These are phyloP conservation scores for Ananas comosus DNA, from an alignment of 176 grass and related monocot species.

Conservation along the genomic window DNA sequence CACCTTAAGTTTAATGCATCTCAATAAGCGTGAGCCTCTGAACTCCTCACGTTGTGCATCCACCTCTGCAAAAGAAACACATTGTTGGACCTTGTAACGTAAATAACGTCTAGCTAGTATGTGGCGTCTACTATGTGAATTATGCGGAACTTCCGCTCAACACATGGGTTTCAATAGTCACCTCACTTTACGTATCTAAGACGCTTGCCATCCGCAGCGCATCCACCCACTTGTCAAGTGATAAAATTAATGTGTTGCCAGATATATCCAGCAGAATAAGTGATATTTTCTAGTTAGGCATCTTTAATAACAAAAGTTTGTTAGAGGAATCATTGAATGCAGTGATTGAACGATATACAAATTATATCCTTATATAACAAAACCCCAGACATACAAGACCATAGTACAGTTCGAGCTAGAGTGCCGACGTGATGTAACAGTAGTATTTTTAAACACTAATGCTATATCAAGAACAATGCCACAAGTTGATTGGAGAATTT, in stretches of 20 bases:
- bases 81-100: no score
- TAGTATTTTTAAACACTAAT: neutral
- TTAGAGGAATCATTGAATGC: neutral
- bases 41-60: neutral
- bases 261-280: neutral
- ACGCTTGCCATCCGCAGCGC: no score
- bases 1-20: neutral
- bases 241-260: neutral
- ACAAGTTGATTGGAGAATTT: neutral
- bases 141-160: no score
- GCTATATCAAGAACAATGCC: neutral
- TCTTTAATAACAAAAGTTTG: slow-evolving; percentile 4
- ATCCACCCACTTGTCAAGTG: neutral
- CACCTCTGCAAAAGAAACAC: neutral
- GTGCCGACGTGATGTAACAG: neutral
- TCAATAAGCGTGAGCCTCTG: neutral
- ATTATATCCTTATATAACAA: neutral
- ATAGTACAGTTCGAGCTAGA: neutral
- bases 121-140: no score
- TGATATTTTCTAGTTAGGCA: neutral
- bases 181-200: no score
- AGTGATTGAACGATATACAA: neutral
- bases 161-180: no score
- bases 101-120: no score
- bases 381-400: neutral